Conservation (phyloP, 2,329 filamentous ascomycete species). For the Nemania diffusa region DNA sequence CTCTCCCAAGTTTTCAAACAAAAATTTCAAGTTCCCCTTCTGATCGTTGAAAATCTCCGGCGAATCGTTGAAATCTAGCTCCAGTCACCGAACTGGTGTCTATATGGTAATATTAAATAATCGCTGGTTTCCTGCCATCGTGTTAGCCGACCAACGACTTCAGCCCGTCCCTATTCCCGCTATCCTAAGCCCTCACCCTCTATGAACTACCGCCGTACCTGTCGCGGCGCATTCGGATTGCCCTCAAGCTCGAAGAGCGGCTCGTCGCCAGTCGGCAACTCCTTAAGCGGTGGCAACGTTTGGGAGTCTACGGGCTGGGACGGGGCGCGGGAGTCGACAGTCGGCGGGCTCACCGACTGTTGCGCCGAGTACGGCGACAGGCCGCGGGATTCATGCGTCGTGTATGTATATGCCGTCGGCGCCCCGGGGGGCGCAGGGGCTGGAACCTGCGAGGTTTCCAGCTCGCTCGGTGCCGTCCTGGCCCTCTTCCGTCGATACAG, state of each 20-base stretch:
- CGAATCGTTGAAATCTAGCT: too few species aligned
- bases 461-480: not conserved
- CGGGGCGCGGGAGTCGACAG: not conserved
- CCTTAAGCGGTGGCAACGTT: not conserved
- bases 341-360: not conserved
- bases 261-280: not conserved
- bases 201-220: not conserved
- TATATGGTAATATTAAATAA: not conserved
- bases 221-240: not conserved
- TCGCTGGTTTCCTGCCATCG: not conserved
- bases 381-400: not conserved
- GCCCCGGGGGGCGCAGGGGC: not conserved
- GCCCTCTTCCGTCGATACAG: constrained; percentile 28
- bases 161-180: not conserved
- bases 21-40: too few species aligned
- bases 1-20: not conserved
- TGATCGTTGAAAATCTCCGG: too few species aligned
- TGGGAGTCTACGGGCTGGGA: not conserved
- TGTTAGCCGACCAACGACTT: too few species aligned
- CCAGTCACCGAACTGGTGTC: too few species aligned
- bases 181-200: not conserved
- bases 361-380: constrained; percentile 4
- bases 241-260: constrained; percentile 22
- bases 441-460: not conserved
- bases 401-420: constrained; percentile 8